Base-by-base conservation (phyloP, 148 eudicot species). In the Dysphania ambrosioides region DNA sequence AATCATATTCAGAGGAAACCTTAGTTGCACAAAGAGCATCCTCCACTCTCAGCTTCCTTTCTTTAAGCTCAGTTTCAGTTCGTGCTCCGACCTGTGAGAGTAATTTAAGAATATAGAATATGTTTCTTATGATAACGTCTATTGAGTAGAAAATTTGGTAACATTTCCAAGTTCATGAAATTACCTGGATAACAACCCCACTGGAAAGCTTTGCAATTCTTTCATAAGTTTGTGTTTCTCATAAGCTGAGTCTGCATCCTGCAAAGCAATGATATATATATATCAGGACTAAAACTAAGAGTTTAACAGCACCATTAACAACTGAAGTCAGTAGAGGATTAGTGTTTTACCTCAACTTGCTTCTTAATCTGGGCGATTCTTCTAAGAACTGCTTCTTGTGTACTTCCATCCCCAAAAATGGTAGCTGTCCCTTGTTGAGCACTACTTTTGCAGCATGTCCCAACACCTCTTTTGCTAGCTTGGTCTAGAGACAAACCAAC, bases 11-110 rank as follows among this genome's bases (percentile, higher is more conserved):
- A 58, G 30, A 29, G 51, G 23, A 51, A 72, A 87, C 91, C 84
- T 82, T 87, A 51, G 95, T 90, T 34, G 95, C 95, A 83, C 84
- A 83, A 27, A 88, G 85, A 29, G 95, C 95, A 82, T 90, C 95
- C 78, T 90, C 95, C 40, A 90, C 91, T 81, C 95, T 83, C 81
- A 88, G 75, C 77, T 90, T 90, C 86, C 87, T 83, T 72, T 90
- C 95, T 83, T 88, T 88, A 8, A 90, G 85, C 79, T 90, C 95
- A 27, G 95, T 90, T 79, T 90, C 95, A 67, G 95, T 88, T 72
- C 82, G 85, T 77, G 95, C 95, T 66, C 95, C 95, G 67, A 90
- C 90, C 91, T 88, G 68, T 35, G 40, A 36, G 38, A 61, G 26
- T 26, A 69, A 42, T 72, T 40, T 30, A 65, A 6, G 24, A 56